phyloP scores from a whole-genome alignment of 352 stramenopile species.

The Globisporangium uncinulatum region DNA sequence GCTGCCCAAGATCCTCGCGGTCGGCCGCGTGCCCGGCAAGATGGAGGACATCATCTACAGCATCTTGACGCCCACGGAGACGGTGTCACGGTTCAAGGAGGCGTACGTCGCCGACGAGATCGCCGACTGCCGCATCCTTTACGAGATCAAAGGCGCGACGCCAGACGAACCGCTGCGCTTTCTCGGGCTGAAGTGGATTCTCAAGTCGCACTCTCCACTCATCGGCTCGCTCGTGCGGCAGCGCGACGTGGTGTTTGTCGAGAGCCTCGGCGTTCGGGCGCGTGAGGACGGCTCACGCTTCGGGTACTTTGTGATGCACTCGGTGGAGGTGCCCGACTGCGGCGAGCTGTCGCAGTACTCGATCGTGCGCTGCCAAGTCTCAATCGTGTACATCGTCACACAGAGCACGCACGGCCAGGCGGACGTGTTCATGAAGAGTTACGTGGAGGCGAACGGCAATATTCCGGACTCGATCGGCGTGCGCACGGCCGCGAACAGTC shows the following conservation, averaged over 20 bases:
- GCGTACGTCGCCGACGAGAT: constrained; percentile 33
- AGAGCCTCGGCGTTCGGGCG: constrained; percentile 35
- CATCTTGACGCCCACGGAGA: constrained; percentile 26
- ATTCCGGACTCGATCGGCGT: constrained; percentile 34
- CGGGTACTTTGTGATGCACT: constrained; percentile 62
- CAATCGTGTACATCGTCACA: constrained; percentile 39
- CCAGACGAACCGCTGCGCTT: constrained; percentile 39
- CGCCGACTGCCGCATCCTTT: constrained; percentile 31
- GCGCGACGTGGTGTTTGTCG: constrained; percentile 56
- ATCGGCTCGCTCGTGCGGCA: constrained; percentile 24
- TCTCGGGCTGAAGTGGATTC: constrained; percentile 37
- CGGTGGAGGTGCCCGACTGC: constrained; percentile 38
- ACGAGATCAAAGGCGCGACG: constrained; percentile 27
- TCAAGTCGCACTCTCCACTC: constrained; percentile 8
- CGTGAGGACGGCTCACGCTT: constrained; percentile 31
- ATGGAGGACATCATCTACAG: constrained; percentile 57
- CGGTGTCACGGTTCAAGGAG: constrained; percentile 24
- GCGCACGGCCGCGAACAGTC: constrained; percentile 19
- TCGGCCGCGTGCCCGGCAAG: constrained; percentile 32
- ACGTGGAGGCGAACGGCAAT: constrained; percentile 33
- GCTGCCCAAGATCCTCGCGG: constrained; percentile 28
- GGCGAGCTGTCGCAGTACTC: constrained; percentile 21
- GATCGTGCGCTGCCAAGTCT: constrained; percentile 32
- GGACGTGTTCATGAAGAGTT: constrained; percentile 42
- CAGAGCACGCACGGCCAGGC: constrained; percentile 22